Evolutionary conservation across 2,329 filamentous ascomycete species (phyloP).

Genomic region (Neofusicoccum ribis): DNA sequence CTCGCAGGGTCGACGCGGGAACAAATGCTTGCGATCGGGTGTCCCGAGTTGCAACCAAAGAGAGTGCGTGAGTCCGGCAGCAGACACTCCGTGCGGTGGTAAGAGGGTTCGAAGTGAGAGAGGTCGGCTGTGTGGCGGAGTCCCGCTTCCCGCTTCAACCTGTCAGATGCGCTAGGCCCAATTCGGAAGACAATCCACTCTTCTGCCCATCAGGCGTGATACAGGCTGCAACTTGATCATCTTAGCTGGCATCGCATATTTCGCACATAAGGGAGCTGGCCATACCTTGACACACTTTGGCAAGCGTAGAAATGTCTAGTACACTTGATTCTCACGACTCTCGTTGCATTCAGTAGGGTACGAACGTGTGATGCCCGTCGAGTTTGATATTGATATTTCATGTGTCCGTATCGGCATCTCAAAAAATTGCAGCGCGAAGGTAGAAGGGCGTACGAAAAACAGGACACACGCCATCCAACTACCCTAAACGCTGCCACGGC

Average conservation of each 20-base stretch:
- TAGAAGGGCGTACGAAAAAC: not conserved
- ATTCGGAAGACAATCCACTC: not conserved
- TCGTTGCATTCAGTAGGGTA: no score
- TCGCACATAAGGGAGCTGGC: no score
- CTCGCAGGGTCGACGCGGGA: not conserved
- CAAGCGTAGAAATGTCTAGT: no score
- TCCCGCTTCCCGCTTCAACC: not conserved
- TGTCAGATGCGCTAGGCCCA: constrained; percentile 7
- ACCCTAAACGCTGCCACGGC: not conserved
- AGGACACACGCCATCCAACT: not conserved
- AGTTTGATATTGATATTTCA: not conserved
- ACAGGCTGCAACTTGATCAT: not conserved
- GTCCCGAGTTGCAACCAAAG: not conserved
- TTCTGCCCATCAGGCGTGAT: not conserved
- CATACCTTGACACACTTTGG: no score
- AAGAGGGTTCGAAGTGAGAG: constrained; percentile 1
- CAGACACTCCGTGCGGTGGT: not conserved
- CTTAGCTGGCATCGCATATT: no score
- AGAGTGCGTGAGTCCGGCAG: not conserved
- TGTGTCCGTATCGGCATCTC: not conserved
- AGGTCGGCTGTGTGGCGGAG: constrained; percentile 8
- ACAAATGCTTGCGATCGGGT: not conserved
- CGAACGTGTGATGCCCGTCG: no score
- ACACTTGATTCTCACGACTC: no score
- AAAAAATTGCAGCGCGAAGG: not conserved